These are phyloP conservation scores for Starmerella floricola DNA, from an alignment of 805 yeast genomes.

Conservation along the genomic window DNA sequence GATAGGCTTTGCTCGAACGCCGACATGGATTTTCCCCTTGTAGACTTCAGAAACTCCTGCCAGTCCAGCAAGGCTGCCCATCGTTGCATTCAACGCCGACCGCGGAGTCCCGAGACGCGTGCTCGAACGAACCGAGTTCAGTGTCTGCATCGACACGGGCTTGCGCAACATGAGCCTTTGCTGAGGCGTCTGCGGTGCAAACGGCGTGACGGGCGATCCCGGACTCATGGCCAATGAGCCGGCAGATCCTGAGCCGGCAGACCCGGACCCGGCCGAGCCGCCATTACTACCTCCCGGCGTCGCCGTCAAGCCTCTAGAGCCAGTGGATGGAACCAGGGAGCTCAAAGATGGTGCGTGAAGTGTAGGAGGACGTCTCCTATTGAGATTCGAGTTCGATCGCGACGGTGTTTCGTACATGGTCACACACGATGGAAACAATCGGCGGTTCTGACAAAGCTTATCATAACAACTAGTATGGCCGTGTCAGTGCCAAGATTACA, in stretches of 20 bases:
- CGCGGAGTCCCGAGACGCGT: conserved; percentile 15
- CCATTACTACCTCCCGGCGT: too few species aligned
- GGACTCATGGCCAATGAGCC: neutral
- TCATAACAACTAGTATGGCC: too few species aligned
- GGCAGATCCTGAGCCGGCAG: neutral
- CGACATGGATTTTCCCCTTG: conserved; percentile 62
- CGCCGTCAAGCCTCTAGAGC: too few species aligned
- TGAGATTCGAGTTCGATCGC: conserved; percentile 5
- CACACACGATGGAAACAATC: neutral
- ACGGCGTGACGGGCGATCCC: conserved; percentile 1
- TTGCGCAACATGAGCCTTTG: conserved; percentile 16
- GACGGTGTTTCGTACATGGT: conserved; percentile 14
- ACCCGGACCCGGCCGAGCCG: neutral
- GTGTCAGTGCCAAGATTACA: too few species aligned
- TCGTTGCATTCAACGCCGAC: conserved; percentile 1
- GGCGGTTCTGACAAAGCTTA: too few species aligned
- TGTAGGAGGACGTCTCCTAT: conserved; percentile 11
- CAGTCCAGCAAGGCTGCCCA: neutral
- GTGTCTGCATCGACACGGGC: conserved; percentile 21
- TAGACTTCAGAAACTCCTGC: conserved; percentile 29
- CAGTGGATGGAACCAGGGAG: neutral
- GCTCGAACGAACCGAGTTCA: conserved; percentile 14
- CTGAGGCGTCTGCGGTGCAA: conserved; percentile 16
- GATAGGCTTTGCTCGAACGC: conserved; percentile 64
- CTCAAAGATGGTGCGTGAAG: conserved; percentile 8